These are phyloP conservation scores for Penicillium sp. DNA, from an alignment of 2,329 filamentous ascomycete genomes.

Conservation along the genomic window DNA sequence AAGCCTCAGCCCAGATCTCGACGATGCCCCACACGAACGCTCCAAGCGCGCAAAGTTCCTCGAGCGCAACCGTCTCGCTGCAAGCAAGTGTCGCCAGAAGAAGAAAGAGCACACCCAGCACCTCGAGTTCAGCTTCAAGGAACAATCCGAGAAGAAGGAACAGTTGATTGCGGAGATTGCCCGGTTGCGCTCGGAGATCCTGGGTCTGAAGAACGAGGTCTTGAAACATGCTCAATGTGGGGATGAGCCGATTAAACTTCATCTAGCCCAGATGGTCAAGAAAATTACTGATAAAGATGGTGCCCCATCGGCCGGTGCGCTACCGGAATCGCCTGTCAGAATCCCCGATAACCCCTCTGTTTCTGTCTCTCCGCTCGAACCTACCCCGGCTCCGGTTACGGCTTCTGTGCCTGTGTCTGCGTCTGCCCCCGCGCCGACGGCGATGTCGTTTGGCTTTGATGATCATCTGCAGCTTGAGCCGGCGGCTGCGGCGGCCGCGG, in stretches of 20 bases:
- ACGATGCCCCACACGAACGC: constrained; percentile 27
- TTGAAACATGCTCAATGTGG: constrained; percentile 40
- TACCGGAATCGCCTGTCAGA: constrained; percentile 4
- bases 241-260: constrained; percentile 37
- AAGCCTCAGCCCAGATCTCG: constrained; percentile 24
- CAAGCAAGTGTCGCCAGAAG: constrained; percentile 61
- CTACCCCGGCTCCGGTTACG: not conserved
- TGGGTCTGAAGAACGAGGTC: constrained; percentile 42
- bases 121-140: constrained; percentile 45
- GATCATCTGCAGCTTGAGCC: constrained; percentile 31
- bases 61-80: constrained; percentile 58
- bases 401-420: not conserved
- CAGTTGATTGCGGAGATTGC: constrained; percentile 34
- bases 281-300: constrained; percentile 32
- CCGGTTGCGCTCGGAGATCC: constrained; percentile 36
- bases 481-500: constrained; percentile 11
- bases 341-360: constrained; percentile 15
- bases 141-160: constrained; percentile 36
- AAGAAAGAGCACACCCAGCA: constrained; percentile 57
- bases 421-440: not conserved
- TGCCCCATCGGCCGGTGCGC: not conserved
- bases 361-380: constrained; percentile 8
- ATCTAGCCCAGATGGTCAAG: constrained; percentile 40
- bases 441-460: constrained; percentile 35
- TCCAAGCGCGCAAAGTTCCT: constrained; percentile 52